Conservation (phyloP, 352 stramenopile species). For the Pythium utonaiense region DNA sequence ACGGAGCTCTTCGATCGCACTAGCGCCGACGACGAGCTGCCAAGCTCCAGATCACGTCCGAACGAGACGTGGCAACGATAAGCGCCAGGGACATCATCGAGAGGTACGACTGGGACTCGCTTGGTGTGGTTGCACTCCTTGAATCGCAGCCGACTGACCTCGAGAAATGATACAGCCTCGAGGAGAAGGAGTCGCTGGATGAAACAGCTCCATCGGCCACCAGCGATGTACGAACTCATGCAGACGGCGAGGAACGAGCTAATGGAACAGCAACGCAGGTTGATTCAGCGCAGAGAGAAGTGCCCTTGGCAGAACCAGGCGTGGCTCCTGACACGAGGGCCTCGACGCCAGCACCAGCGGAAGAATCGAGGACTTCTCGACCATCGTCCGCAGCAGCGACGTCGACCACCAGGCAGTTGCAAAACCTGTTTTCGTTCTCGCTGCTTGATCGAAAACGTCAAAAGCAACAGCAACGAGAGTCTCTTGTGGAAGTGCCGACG, state of each 20-base stretch:
- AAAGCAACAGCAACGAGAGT: conserved; percentile 15
- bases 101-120: not conserved
- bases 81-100: conserved; percentile 21
- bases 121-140: no score
- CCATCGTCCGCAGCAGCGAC: not conserved
- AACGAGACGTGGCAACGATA: conserved; percentile 23
- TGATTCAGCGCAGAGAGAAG: no score
- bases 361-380: not conserved
- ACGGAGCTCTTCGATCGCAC: not conserved
- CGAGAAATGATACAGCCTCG: not conserved
- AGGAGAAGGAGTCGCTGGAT: conserved; percentile 1
- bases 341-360: not conserved
- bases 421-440: conserved; percentile 32
- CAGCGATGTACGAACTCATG: not conserved
- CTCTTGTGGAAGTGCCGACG: conserved; percentile 29
- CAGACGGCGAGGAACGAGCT: not conserved
- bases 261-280: no score
- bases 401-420: conserved; percentile 18
- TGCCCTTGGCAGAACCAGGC: not conserved
- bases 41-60: conserved; percentile 40
- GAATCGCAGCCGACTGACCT: not conserved
- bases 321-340: not conserved
- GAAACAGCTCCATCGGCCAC: not conserved
- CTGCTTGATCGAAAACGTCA: conserved; percentile 33
- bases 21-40: conserved; percentile 61